phyloP scores from a whole-genome alignment of 1,139 yeast genomes.

The Diutina rugosa region DNA sequence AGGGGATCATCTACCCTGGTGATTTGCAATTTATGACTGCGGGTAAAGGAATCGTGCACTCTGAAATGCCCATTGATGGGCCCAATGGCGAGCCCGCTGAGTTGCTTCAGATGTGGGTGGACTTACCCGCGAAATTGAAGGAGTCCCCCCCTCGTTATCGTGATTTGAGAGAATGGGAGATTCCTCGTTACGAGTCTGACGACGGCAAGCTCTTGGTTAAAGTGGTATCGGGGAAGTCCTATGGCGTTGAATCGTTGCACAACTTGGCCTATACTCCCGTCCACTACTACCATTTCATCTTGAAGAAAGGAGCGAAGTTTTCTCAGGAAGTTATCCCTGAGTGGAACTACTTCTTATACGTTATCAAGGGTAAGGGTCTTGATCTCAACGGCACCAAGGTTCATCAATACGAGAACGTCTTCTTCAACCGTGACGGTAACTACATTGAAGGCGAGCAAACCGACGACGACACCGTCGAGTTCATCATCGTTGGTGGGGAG shows the following conservation, averaged over 20 bases:
- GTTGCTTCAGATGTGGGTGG: conserved; percentile 91
- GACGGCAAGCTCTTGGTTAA: conserved; percentile 54
- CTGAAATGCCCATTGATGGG: conserved; percentile 70
- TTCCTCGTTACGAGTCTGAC: conserved; percentile 53
- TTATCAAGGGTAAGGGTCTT: conserved; percentile 48
- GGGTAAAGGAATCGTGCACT: conserved; percentile 77
- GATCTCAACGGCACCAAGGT: conserved; percentile 28
- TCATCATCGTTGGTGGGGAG: conserved; percentile 69
- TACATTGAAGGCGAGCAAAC: conserved; percentile 27
- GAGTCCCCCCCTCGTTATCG: conserved; percentile 68
- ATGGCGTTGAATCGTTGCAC: conserved; percentile 61
- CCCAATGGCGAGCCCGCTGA: conserved; percentile 43
- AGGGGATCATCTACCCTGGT: conserved; percentile 70
- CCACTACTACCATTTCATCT: conserved; percentile 54
- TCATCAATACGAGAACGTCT: conserved; percentile 39
- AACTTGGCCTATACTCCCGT: conserved; percentile 82
- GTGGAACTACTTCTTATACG: conserved; percentile 65
- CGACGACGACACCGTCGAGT: conserved; percentile 25
- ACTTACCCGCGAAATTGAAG: conserved; percentile 61
- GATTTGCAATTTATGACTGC: conserved; percentile 95
- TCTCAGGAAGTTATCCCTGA: conserved; percentile 47
- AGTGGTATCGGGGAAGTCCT: conserved; percentile 67
- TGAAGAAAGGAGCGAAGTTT: conserved; percentile 59
- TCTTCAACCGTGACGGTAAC: conserved; percentile 58
- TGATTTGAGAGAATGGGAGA: conserved; percentile 59